Evolutionary conservation across 2,329 filamentous ascomycete genomes (phyloP).

Genomic region (Tothia fuscella): DNA sequence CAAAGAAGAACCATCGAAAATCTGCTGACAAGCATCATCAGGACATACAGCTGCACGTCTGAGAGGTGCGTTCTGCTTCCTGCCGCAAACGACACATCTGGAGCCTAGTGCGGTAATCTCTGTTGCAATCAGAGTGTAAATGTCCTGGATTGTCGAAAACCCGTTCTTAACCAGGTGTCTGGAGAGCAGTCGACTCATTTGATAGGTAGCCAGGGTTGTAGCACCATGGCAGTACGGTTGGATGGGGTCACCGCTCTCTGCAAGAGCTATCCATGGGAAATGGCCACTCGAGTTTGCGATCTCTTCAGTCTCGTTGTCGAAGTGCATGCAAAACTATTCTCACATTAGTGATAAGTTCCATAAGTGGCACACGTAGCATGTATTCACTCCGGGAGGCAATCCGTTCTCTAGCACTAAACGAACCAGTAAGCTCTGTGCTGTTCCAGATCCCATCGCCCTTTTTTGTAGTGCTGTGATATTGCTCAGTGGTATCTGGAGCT

Average conservation of each 20-base stretch:
- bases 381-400: constrained; percentile 12
- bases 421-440: constrained; percentile 14
- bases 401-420: constrained; percentile 15
- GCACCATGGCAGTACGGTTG: constrained; percentile 15
- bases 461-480: constrained; percentile 18
- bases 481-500: constrained; percentile 20
- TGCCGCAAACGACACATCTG: constrained; percentile 19
- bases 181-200: constrained; percentile 17
- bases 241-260: constrained; percentile 12
- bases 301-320: constrained; percentile 15
- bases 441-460: constrained; percentile 18
- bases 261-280: neutral
- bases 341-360: no score
- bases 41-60: constrained; percentile 19
- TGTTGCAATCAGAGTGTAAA: constrained; percentile 14
- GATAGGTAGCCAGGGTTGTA: constrained; percentile 17
- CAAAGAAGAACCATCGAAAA: constrained; percentile 18
- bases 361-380: no score
- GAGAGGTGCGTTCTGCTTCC: constrained; percentile 15
- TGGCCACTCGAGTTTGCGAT: neutral
- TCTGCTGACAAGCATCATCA: constrained; percentile 14
- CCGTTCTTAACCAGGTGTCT: constrained; percentile 13
- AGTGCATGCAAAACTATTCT: constrained; percentile 22
- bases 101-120: constrained; percentile 13
- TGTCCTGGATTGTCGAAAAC: constrained; percentile 11